A percentile compares a stretch with the other conserved stretches of the same genome.
phyloP scores from a whole-genome alignment of 2,329 filamentous ascomycete genomes.

The Aspergillus candidus region DNA sequence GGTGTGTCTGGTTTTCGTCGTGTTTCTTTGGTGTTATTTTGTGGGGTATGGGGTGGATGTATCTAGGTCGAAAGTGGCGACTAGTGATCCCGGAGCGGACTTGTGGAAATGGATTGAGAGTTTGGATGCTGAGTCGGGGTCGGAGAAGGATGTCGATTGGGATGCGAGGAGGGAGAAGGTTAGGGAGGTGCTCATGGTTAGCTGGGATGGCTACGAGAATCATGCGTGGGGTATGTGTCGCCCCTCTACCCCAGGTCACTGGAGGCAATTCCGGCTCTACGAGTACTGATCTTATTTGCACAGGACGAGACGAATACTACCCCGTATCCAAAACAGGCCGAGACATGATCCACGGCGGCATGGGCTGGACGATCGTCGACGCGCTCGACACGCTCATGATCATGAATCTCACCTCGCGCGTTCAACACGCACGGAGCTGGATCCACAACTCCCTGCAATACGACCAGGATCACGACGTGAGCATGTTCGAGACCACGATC shows the following conservation, averaged over 20 bases:
- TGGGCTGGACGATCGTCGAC: slow-evolving; percentile 98
- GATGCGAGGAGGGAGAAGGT: slow-evolving; percentile 69
- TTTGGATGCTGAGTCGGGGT: slow-evolving; percentile 38
- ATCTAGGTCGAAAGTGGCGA: slow-evolving; percentile 15
- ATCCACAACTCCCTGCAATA: slow-evolving; percentile 73
- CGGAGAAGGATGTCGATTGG: slow-evolving; percentile 59
- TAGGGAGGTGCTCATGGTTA: slow-evolving; percentile 81
- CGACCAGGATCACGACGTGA: slow-evolving; percentile 90
- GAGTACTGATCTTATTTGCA: slow-evolving; percentile 19
- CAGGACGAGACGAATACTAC: slow-evolving; percentile 66
- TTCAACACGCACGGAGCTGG: slow-evolving; percentile 84
- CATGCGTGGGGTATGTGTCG: slow-evolving; percentile 79
- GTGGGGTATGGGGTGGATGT: slow-evolving; percentile 14
- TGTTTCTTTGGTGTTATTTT: slow-evolving; percentile 60
- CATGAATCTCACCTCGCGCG: slow-evolving; percentile 88
- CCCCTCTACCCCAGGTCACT: not conserved
- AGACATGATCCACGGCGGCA: slow-evolving; percentile 79
- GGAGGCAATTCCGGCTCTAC: not conserved
- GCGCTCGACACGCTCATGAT: slow-evolving; percentile 93
- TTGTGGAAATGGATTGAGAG: slow-evolving; percentile 54
- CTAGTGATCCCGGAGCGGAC: slow-evolving; percentile 34
- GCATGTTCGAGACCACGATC: slow-evolving; percentile 96
- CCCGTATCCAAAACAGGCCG: slow-evolving; percentile 71
- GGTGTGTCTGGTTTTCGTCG: slow-evolving; percentile 50
- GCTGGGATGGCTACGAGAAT: slow-evolving; percentile 87